Evolutionary conservation across 352 stramenopile genomes (phyloP).

Genomic region (Plasmopara halstedii): DNA sequence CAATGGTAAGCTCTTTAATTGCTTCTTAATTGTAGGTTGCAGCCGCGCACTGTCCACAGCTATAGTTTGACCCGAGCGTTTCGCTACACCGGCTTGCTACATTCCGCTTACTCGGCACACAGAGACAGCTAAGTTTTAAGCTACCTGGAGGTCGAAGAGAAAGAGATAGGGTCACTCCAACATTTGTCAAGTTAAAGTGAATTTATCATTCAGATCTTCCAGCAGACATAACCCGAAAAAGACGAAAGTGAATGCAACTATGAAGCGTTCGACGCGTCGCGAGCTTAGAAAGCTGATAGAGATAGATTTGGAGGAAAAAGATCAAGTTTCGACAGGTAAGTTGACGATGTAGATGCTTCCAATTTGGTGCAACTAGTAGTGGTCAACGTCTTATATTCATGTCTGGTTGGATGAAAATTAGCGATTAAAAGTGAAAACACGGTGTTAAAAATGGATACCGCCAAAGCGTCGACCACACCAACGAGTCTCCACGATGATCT

Average conservation of each 20-base stretch:
- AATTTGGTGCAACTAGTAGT: neutral
- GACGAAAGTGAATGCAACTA: constrained; percentile 19
- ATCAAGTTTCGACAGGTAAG: constrained; percentile 33
- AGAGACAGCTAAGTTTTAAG: neutral
- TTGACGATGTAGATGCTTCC: neutral
- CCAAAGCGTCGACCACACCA: constrained; percentile 33
- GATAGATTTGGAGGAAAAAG: constrained; percentile 68
- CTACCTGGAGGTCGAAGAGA: constrained; percentile 9
- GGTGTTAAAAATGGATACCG: constrained; percentile 36
- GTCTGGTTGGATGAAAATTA: neutral
- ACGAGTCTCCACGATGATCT: constrained; percentile 84
- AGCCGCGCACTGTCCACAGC: neutral
- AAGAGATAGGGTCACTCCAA: constrained; percentile 26
- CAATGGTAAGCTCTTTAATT: constrained; percentile 11
- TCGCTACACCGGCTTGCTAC: neutral
- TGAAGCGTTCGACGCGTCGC: constrained; percentile 55
- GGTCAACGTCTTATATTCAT: no score
- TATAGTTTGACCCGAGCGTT: neutral
- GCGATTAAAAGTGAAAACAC: constrained; percentile 15
- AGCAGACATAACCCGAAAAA: constrained; percentile 35
- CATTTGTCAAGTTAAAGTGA: constrained; percentile 12
- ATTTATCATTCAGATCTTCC: constrained; percentile 35
- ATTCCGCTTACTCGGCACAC: neutral
- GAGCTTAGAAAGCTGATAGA: constrained; percentile 78
- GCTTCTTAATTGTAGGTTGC: neutral